phyloP scores from a whole-genome alignment of 2,329 filamentous ascomycete genomes.

The Rhynchosporium secalis region DNA sequence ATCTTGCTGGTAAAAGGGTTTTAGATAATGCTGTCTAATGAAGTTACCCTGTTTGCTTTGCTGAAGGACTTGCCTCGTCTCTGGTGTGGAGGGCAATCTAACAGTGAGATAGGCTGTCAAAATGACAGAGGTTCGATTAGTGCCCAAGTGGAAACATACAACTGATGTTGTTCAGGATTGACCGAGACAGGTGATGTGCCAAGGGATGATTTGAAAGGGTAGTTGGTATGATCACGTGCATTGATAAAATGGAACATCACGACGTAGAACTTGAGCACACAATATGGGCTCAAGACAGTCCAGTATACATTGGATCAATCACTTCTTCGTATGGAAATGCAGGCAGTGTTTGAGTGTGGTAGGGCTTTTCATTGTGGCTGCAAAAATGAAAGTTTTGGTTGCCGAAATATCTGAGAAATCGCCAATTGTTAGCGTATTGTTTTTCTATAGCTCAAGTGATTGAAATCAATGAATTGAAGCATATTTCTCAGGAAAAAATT shows the following conservation, averaged over 20 bases:
- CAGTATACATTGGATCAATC: no score
- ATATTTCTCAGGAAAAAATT: constrained; percentile 44
- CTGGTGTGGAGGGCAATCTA: no score
- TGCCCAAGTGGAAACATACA: no score
- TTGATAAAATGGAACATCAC: neutral
- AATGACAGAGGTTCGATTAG: no score
- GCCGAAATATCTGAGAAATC: constrained; percentile 45
- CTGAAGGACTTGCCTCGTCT: no score
- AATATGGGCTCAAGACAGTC: neutral
- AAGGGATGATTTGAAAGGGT: no score
- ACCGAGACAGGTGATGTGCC: no score
- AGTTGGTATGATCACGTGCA: neutral
- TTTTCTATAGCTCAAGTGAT: constrained; percentile 54
- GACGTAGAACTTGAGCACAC: neutral
- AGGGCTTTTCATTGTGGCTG: neutral
- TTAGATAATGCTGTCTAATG: no score
- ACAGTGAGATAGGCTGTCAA: no score
- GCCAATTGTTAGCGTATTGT: constrained; percentile 53
- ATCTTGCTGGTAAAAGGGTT: no score
- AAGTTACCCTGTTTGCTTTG: no score
- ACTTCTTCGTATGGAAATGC: neutral
- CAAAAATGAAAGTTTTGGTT: neutral
- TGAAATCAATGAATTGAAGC: constrained; percentile 9
- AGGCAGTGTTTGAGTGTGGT: neutral
- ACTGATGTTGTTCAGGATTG: no score